These are phyloP conservation scores for Closterium sp. DNA, from an alignment of 139 green algal genomes.

Conservation along the genomic window DNA sequence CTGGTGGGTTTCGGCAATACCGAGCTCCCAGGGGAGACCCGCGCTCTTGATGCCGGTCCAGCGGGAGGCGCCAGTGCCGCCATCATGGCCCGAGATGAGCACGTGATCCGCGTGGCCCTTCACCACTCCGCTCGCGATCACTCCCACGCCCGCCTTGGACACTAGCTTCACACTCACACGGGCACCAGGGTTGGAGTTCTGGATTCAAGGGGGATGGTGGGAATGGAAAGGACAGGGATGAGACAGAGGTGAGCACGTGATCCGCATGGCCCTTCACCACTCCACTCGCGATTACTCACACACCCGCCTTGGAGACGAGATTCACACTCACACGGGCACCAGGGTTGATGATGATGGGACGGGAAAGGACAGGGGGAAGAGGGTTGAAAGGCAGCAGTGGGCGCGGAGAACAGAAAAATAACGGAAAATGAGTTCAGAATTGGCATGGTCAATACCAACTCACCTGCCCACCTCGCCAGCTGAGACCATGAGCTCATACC, in stretches of 20 bases:
- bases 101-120: constrained; percentile 95
- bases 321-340: constrained; percentile 77
- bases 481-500: no score
- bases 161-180: constrained; percentile 92
- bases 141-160: constrained; percentile 89
- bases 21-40: constrained; percentile 91
- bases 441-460: no score
- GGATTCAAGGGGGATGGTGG: neutral
- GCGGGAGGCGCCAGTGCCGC: constrained; percentile 85
- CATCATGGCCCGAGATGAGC: constrained; percentile 91
- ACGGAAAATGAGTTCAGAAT: no score
- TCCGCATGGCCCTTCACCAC: constrained; percentile 81
- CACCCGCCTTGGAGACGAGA: constrained; percentile 92
- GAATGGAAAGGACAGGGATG: no score
- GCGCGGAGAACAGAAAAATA: no score
- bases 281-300: constrained; percentile 83
- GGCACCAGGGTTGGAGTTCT: constrained; percentile 67
- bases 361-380: no score
- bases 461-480: no score
- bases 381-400: no score
- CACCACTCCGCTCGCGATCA: constrained; percentile 84
- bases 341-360: no score
- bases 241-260: no score
- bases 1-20: constrained; percentile 89
- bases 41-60: constrained; percentile 79